Evolutionary conservation across 2,329 filamentous ascomycete genomes (phyloP), one percentile per base, ranked within the genome.

Genomic region (Apiospora malaysiana): DNA sequence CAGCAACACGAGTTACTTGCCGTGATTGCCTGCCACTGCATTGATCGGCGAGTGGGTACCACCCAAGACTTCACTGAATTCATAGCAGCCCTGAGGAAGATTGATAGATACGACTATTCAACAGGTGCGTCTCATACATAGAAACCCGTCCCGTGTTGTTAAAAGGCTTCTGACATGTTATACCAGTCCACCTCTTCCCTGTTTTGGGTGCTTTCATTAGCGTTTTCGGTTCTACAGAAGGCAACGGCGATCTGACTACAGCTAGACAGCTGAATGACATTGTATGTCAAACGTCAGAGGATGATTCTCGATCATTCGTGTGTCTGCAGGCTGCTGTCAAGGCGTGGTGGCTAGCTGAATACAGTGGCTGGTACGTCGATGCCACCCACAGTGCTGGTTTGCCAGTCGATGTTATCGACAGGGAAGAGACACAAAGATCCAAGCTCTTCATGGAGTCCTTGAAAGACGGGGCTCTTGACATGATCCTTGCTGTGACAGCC

Each of bases 261-360:
- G 93, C 93, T 16, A 88, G 92, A 74, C 86, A 90, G 49, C 82
- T 98, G 1, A 91, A 97, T 78, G 82, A 86, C 18, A 85, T 90
- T 46, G 86, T 98, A 27, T 90, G 92, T 74, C 87, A 88, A 47
- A 87, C 88, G 23, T 84, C 89, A 65, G 92, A 94, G 68, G 89
- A 90, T 72, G 85, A 91, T 56, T 83, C 87, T 21, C 97, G 94
- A 93, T 85, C 88, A 27, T 80, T 97, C 49, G 86, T 91, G 21
- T 92, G 91, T 75, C 87, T 98, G 16, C 92, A 95, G 76, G 93
- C 95, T 65, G 92, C 94, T 4, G 88, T 95, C 16, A 88, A 90
- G 70, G 89, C 92, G 5, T 94, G 93, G 88, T 99, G 96, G 96
- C 87, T 98, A 66, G 92, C 94, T 43, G 94, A 98, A 78, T 98